These are phyloP conservation scores for Hygrophorus pudorinus DNA, from an alignment of 768 basidiomycete genomes.

Conservation along the genomic window DNA sequence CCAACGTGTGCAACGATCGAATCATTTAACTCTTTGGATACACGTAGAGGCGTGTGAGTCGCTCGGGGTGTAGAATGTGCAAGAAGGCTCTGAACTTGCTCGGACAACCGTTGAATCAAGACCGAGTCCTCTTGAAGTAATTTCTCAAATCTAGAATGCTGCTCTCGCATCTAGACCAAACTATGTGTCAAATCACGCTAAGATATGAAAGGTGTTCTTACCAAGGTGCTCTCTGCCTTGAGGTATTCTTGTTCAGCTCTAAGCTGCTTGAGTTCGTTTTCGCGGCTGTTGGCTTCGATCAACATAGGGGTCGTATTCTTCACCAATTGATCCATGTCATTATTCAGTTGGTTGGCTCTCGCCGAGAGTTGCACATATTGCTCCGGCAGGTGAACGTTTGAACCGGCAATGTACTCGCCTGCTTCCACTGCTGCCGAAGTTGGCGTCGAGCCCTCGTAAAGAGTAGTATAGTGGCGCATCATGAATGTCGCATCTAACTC, in stretches of 20 bases:
- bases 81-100: not conserved
- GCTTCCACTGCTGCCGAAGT: not conserved
- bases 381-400: too few relatives aligned
- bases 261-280: not conserved
- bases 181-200: not conserved
- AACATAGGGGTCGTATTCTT: not conserved
- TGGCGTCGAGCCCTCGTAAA: not conserved
- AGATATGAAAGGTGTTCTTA: not conserved
- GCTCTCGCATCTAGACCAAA: not conserved
- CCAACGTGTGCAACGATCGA: not conserved
- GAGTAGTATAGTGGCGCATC: not conserved
- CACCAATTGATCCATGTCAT: not conserved
- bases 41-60: not conserved
- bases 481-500: not conserved
- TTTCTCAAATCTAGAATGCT: not conserved
- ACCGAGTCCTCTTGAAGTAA: too few relatives aligned
- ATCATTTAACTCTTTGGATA: not conserved
- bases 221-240: not conserved
- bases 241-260: not conserved
- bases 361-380: too few relatives aligned
- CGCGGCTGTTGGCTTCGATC: not conserved
- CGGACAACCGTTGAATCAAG: not conserved
- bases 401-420: slow-evolving; percentile 3
- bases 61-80: not conserved
- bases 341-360: not conserved